Evolutionary conservation across 495 filamentous ascomycete genomes (phyloP), one percentile per base, ranked within the genome.

Genomic region (Bombardia bombarda): DNA sequence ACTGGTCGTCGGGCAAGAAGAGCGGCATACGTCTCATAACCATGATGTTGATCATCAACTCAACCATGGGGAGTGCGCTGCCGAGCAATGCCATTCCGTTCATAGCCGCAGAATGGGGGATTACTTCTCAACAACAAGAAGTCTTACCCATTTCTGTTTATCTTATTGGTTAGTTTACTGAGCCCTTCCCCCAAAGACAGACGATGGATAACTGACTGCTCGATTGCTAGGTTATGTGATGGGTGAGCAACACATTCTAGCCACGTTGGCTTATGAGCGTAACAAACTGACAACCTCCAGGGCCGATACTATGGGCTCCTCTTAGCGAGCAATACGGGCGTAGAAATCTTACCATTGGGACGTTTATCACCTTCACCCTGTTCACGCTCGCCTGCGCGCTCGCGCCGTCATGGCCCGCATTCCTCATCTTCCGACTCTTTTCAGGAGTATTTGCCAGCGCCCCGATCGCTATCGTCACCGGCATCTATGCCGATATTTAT

Each of bases 61-160:
- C 75, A 25, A 87, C 84, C n/a, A 74, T 89, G 52, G 78, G 78
- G 3, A 82, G 77, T 22, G 72, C 80, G 0, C 61, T 90, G 13
- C 80, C 84, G 2, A 77, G 77, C 43, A 81, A 77, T 50, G 76
- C 77, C 31, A 77, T 75, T 31, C 68, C 67, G 4, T 73, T 68
- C 37, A 82, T 85, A 14, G 61, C 70, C 0, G 49, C 60, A 7
- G 69, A 81, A 42, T 87, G 80, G 63, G 43, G 70, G 39, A 62
- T 87, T 40, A 71, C 68, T 2, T 72, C 75, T 26, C 54, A 80
- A 32, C 61, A 65, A 32, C 66, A 74, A 14, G 65, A 79, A 9
- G 78, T 85, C n/a, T 67, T 92, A 6, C 86, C 86, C 9, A 86
- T 84, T 0, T 84, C 83, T 0, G 75, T 88, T 1, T 92, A 79